Conservation (phyloP, 2,329 filamentous ascomycete species). For the Zymoseptoria ardabiliae region DNA sequence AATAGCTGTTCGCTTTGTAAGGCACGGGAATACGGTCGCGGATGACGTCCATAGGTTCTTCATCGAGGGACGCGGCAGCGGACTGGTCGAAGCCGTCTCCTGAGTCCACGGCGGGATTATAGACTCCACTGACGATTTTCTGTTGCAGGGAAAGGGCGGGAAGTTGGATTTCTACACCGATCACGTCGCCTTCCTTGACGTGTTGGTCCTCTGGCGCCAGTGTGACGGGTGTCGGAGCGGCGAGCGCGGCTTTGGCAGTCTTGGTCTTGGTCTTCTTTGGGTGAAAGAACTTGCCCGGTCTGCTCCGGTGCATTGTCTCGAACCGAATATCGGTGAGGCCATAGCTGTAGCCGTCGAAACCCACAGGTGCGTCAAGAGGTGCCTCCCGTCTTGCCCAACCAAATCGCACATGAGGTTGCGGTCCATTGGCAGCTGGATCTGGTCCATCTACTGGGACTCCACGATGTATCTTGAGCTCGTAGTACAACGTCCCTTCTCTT, state of each 20-base stretch:
- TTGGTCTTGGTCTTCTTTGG: constrained; percentile 33
- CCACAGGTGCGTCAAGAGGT: constrained; percentile 73
- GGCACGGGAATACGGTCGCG: constrained; percentile 92
- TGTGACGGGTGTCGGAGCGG: constrained; percentile 37
- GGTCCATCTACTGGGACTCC: constrained; percentile 52
- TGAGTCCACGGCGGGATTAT: constrained; percentile 75
- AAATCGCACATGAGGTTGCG: constrained; percentile 63
- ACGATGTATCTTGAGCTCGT: constrained; percentile 81
- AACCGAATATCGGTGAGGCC: constrained; percentile 83
- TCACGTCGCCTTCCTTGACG: constrained; percentile 82
- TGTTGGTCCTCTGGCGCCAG: constrained; percentile 52
- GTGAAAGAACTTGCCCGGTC: constrained; percentile 75
- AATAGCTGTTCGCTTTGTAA: constrained; percentile 89
- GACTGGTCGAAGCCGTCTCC: constrained; percentile 45
- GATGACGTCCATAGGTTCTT: constrained; percentile 66
- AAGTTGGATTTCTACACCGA: constrained; percentile 86
- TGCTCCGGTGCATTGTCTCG: constrained; percentile 87
- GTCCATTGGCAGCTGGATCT: constrained; percentile 30
- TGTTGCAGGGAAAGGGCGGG: constrained; percentile 79
- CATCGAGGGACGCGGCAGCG: constrained; percentile 29
- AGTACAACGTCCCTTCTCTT: constrained; percentile 85
- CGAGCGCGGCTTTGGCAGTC: constrained; percentile 39
- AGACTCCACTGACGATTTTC: constrained; percentile 79
- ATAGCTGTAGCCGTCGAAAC: constrained; percentile 89
- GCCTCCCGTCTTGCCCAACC: constrained; percentile 80